These are phyloP conservation scores for Malassezia dermatis DNA, from an alignment of 1,284 basidiomycete species.

Conservation along the genomic window DNA sequence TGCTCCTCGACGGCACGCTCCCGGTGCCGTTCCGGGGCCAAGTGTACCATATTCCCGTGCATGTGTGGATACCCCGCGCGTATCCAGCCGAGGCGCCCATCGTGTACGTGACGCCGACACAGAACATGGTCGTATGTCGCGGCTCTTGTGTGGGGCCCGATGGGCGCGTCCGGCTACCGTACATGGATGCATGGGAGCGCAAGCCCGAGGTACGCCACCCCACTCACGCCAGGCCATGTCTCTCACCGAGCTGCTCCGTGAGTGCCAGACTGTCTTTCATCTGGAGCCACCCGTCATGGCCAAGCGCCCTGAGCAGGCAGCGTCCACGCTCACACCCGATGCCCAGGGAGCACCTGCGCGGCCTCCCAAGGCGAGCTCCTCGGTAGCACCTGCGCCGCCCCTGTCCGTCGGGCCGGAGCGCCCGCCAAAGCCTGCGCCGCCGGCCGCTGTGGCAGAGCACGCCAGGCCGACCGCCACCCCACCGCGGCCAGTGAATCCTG, in stretches of 20 bases:
- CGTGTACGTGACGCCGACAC: slow-evolving; percentile 87
- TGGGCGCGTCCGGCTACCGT: slow-evolving; percentile 62
- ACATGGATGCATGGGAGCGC: slow-evolving; percentile 64
- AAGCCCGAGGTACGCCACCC: slow-evolving; percentile 63
- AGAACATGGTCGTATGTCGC: slow-evolving; percentile 75
- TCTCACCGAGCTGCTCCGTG: slow-evolving; percentile 58
- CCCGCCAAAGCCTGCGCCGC: not conserved
- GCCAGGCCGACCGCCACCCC: slow-evolving; percentile 52
- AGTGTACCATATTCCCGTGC: slow-evolving; percentile 86
- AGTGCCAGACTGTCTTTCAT: slow-evolving; percentile 71
- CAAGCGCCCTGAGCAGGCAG: slow-evolving; percentile 52
- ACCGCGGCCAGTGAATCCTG: slow-evolving; percentile 64
- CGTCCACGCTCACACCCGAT: slow-evolving; percentile 20
- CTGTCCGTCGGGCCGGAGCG: not conserved
- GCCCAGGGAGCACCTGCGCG: slow-evolving; percentile 6
- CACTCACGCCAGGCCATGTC: not conserved
- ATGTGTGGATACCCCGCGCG: slow-evolving; percentile 58
- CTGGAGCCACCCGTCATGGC: slow-evolving; percentile 79
- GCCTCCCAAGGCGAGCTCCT: not conserved
- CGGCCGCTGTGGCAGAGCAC: slow-evolving; percentile 48
- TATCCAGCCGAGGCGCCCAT: slow-evolving; percentile 61
- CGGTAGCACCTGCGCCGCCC: not conserved
- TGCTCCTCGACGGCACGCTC: slow-evolving; percentile 79
- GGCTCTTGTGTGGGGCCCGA: slow-evolving; percentile 69
- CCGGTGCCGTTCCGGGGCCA: slow-evolving; percentile 68